phyloP scores from a whole-genome alignment of 179 eudicot species.

The Pouteria campechiana region DNA sequence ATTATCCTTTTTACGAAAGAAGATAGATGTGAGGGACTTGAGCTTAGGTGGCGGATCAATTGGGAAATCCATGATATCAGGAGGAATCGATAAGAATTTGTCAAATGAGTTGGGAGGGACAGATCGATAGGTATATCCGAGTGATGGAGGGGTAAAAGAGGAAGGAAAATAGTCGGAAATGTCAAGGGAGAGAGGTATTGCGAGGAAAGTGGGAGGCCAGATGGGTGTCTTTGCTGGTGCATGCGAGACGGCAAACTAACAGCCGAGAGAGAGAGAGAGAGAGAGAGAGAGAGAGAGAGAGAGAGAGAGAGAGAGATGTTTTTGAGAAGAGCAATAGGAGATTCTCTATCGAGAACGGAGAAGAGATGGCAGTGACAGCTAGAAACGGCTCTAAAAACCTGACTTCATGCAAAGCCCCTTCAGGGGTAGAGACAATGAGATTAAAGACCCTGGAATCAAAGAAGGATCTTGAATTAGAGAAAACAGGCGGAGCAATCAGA shows the following conservation, averaged over 20 bases:
- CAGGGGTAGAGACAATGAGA: too few species aligned
- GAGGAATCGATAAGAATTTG: too few species aligned
- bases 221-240: too few species aligned
- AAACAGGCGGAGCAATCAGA: too few species aligned
- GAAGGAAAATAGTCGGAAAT: neutral
- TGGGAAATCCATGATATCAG: too few species aligned
- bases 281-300: neutral
- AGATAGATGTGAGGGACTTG: neutral
- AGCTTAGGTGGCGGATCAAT: neutral
- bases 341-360: slow-evolving; percentile 16
- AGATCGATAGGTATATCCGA: slow-evolving; percentile 1
- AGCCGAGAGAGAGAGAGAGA: neutral
- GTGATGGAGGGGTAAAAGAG: neutral
- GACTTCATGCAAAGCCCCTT: too few species aligned
- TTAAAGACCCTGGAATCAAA: too few species aligned
- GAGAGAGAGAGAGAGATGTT: neutral
- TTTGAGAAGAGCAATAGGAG: slow-evolving; percentile 7
- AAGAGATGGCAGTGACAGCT: slow-evolving; percentile 14
- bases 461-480: too few species aligned
- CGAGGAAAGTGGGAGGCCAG: neutral
- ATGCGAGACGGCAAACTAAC: too few species aligned
- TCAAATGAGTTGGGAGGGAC: too few species aligned
- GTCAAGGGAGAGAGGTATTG: neutral
- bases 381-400: too few species aligned
- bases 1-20: too few species aligned